phyloP scores from a whole-genome alignment of 2,329 filamentous ascomycete genomes.

The Clathrospora elynae region DNA sequence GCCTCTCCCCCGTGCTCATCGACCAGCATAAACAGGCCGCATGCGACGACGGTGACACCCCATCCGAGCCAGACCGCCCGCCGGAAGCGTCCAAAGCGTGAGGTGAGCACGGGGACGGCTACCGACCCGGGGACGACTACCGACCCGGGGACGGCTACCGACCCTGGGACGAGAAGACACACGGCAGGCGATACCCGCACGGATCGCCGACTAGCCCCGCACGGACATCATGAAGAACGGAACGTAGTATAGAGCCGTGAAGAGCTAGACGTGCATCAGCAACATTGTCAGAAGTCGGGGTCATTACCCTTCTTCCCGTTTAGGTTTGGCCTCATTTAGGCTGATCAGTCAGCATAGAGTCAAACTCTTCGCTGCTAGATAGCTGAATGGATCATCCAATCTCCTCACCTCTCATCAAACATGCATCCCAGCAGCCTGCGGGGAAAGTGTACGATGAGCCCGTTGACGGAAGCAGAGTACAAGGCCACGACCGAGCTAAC shows the following conservation, averaged over 20 bases:
- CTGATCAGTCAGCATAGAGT: background rate
- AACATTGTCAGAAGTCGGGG: no score
- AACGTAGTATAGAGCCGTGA: constrained; percentile 51
- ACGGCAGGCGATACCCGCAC: constrained; percentile 47
- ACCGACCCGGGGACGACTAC: constrained; percentile 30
- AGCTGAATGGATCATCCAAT: no score
- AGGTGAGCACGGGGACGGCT: constrained; percentile 30
- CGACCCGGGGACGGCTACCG: constrained; percentile 32
- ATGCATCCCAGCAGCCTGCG: background rate
- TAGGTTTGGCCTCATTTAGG: no score
- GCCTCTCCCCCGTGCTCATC: constrained; percentile 39
- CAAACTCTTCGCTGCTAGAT: no score
- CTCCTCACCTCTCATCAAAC: no score
- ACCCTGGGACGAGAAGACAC: constrained; percentile 32
- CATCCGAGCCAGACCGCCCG: constrained; percentile 54
- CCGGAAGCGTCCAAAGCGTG: constrained; percentile 38
- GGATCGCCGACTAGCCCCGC: constrained; percentile 39
- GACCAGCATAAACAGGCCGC: constrained; percentile 49
- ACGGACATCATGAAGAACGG: constrained; percentile 51
- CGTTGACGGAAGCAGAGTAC: constrained; percentile 50
- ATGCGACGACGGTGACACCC: constrained; percentile 44
- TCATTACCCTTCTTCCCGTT: no score
- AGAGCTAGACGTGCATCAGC: constrained; percentile 47
- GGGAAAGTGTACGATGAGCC: constrained; percentile 48
- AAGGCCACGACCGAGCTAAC: constrained; percentile 48